Evolutionary conservation across 108 stramenopile genomes (phyloP), one percentile per base, ranked within the genome.

Genomic region (Pseudonitzschia pungens): DNA sequence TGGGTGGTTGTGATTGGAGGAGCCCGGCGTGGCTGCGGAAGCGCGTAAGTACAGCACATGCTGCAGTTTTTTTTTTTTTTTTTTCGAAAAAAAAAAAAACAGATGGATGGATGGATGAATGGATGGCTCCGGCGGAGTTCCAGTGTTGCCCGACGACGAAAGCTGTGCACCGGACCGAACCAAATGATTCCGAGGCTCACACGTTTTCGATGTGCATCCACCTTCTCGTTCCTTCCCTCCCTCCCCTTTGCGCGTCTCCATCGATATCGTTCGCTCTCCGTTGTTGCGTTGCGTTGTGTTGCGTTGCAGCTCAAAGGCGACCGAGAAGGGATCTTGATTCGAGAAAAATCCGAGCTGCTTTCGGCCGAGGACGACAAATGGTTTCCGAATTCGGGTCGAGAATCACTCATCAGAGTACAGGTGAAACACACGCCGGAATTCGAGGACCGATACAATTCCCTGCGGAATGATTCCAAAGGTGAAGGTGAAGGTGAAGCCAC

Each of bases 1-100:
- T 48, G 8, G 65, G 75, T 21, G 84, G 87, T 16, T 69, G 83
- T 21, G 81, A 87, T 69, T 85, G 82, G 84, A 60, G 82, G 29
- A 68, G 68, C 21, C 84, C 87, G 0, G 33, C 29, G 33, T 70
- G 68, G 75, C 15, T 84, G 70, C 55, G 64, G 29, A 2, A 51
- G 16, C 24, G 48, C 18, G 58, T 72, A 45, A 55, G 69, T 70
- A 9, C n/a, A n/a, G n/a, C n/a, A n/a, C n/a, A n/a, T n/a, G n/a
- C n/a, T n/a, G n/a, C n/a, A n/a, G n/a, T n/a, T n/a, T n/a, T n/a
- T n/a, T n/a, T n/a, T n/a, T n/a, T n/a, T n/a, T n/a, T n/a, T n/a
- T n/a, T n/a, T n/a, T n/a, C n/a, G n/a, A n/a, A n/a, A n/a, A n/a
- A n/a, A n/a, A n/a, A n/a, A n/a, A n/a, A n/a, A n/a, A n/a, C n/a